Conservation (phyloP, 495 filamentous ascomycete species). For the Oleoguttula mirabilis region DNA sequence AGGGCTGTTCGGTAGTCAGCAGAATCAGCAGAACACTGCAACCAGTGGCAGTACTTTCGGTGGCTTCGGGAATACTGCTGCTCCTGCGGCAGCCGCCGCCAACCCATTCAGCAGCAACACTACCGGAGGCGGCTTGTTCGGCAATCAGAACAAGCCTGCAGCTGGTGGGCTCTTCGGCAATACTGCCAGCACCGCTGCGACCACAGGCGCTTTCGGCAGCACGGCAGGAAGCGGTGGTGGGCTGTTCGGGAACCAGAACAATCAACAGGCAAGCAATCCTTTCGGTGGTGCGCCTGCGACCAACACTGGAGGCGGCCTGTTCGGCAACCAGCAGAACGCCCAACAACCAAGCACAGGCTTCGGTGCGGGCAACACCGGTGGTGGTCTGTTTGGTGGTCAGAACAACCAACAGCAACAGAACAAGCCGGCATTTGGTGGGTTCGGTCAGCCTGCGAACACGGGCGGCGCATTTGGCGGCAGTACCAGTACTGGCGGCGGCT, state of each 20-base stretch:
- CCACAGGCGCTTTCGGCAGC: conserved; percentile 5
- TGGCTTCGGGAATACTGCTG: conserved; percentile 36
- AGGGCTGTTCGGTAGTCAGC: conserved; percentile 30
- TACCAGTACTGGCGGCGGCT: conserved; percentile 29
- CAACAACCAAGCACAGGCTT: conserved; percentile 50
- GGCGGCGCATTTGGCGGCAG: conserved; percentile 4
- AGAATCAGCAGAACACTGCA: conserved; percentile 30
- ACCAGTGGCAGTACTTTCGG: conserved; percentile 25
- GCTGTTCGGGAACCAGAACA: conserved; percentile 24
- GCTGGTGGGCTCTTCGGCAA: conserved; percentile 25
- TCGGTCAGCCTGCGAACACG: conserved; percentile 16
- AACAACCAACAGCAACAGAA: conserved; percentile 30
- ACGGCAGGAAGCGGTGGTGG: conserved; percentile 24
- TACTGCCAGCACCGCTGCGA: conserved; percentile 2
- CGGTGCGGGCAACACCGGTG: conserved; percentile 33
- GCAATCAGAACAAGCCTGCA: conserved; percentile 24
- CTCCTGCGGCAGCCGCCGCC: conserved; percentile 20
- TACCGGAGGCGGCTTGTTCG: conserved; percentile 40
- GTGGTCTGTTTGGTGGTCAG: conserved; percentile 38
- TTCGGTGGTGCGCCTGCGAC: conserved; percentile 32
- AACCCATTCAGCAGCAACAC: conserved; percentile 29
- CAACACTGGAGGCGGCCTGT: conserved; percentile 31
- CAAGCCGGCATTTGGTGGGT: conserved; percentile 26
- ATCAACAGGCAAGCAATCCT: conserved; percentile 24
- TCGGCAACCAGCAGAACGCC: conserved; percentile 32